A percentile compares a stretch with the other conserved stretches of the same genome.
These are phyloP conservation scores for Yarrowia bubula DNA, from an alignment of 805 yeast species.

Conservation along the genomic window DNA sequence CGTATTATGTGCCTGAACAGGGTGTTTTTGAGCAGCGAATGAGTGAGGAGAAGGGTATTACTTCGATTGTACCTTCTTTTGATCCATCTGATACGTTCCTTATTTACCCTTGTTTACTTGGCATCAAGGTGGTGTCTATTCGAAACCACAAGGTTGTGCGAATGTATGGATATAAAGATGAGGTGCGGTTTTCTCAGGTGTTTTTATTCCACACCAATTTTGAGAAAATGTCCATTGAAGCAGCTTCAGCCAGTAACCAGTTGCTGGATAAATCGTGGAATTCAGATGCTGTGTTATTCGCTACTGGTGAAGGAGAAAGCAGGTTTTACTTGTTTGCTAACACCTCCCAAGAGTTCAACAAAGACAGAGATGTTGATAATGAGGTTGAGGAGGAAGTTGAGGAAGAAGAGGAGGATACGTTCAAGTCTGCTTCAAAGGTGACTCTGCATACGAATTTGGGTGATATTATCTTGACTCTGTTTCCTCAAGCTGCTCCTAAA, in stretches of 20 bases:
- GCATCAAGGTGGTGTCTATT: conserved; percentile 39
- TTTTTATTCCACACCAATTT: conserved; percentile 40
- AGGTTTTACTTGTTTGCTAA: conserved; percentile 39
- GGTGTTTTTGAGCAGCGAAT: conserved; percentile 37
- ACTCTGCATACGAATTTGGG: conserved; percentile 46
- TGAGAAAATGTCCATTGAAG: conserved; percentile 34
- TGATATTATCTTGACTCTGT: conserved; percentile 44
- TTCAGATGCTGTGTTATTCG: conserved; percentile 38
- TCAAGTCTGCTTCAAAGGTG: conserved; percentile 29
- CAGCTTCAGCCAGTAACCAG: conserved; percentile 39
- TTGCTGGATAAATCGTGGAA: conserved; percentile 34
- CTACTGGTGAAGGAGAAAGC: conserved; percentile 34
- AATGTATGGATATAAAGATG: conserved; percentile 39
- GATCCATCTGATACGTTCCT: conserved; percentile 39
- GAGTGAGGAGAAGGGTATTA: conserved; percentile 34
- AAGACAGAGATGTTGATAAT: conserved; percentile 37
- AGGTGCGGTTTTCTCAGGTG: conserved; percentile 35
- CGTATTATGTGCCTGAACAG: conserved; percentile 30
- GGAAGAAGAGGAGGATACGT: conserved; percentile 31
- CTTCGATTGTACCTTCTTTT: conserved; percentile 33
- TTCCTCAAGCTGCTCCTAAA: conserved; percentile 42
- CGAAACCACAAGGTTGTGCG: conserved; percentile 34
- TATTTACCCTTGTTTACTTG: conserved; percentile 36
- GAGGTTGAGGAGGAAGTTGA: conserved; percentile 28
- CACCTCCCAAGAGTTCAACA: conserved; percentile 29